phyloP scores from a whole-genome alignment of 345 rosid species.

The Combretum micranthum region DNA sequence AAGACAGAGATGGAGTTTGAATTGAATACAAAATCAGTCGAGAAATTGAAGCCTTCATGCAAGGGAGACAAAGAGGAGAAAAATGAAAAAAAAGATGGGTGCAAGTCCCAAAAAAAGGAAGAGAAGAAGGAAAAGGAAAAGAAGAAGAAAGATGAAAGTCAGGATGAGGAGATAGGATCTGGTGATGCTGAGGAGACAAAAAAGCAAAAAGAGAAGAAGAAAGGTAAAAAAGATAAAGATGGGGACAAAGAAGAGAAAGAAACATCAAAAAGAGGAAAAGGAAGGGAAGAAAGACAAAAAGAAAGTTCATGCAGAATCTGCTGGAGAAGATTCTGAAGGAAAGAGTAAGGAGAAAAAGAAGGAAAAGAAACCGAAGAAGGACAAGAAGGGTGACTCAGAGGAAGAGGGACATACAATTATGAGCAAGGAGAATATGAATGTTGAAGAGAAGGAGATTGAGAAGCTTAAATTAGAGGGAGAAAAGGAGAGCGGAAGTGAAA shows the following conservation, averaged over 20 bases:
- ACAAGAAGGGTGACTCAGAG: constrained; percentile 5
- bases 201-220: constrained; percentile 3
- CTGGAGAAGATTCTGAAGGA: constrained; percentile 5
- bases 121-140: constrained; percentile 5
- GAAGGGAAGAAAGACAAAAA: constrained; percentile 5
- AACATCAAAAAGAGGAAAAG: constrained; percentile 5
- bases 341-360: constrained; percentile 8
- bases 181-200: not conserved
- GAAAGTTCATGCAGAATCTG: not conserved
- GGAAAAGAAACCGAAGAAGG: constrained; percentile 6
- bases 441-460: constrained; percentile 1
- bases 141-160: constrained; percentile 7
- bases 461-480: constrained; percentile 4
- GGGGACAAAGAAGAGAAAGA: constrained; percentile 11
- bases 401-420: not conserved
- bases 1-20: constrained; percentile 42
- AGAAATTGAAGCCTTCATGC: constrained; percentile 39
- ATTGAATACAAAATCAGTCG: constrained; percentile 46
- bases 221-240: not conserved
- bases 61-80: constrained; percentile 14
- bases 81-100: constrained; percentile 6
- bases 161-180: not conserved
- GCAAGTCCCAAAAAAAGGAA: not conserved
- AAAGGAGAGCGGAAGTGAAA: not conserved
- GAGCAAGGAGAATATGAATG: no score